phyloP scores from a whole-genome alignment of 2,329 filamentous ascomycete genomes.

The Coleophoma crateriformis region DNA sequence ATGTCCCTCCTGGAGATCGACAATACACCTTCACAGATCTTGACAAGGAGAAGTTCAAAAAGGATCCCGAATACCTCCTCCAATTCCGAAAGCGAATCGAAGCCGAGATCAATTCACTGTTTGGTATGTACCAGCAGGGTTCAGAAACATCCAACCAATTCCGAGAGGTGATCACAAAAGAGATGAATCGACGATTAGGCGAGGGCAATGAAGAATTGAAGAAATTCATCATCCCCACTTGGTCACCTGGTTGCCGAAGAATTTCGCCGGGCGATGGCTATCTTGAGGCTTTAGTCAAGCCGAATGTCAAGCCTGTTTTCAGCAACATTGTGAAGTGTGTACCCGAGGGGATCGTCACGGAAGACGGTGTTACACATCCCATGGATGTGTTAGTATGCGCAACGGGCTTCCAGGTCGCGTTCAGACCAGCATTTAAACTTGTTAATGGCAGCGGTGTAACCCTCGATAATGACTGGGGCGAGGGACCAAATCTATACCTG shows the following conservation, averaged over 20 bases:
- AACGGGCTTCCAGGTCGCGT: constrained; percentile 26
- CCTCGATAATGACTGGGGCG: constrained; percentile 14
- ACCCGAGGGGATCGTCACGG: constrained; percentile 36
- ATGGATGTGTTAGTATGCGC: constrained; percentile 31
- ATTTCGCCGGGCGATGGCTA: constrained; percentile 36
- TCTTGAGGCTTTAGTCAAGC: constrained; percentile 33
- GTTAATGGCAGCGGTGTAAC: constrained; percentile 19
- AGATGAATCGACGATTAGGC: constrained; percentile 36
- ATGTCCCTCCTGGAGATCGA: constrained; percentile 28
- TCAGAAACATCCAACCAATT: constrained; percentile 33
- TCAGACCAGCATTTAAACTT: constrained; percentile 21
- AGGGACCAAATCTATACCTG: constrained; percentile 14
- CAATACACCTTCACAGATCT: constrained; percentile 35
- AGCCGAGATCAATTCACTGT: constrained; percentile 34
- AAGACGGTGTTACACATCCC: constrained; percentile 27
- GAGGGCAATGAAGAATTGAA: constrained; percentile 35
- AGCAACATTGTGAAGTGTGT: constrained; percentile 28
- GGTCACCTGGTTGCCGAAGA: constrained; percentile 35
- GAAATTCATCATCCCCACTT: constrained; percentile 34
- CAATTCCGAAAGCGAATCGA: constrained; percentile 37
- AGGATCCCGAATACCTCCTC: constrained; percentile 34
- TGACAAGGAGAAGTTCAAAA: constrained; percentile 31
- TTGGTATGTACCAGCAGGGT: constrained; percentile 35
- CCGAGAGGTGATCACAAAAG: constrained; percentile 33
- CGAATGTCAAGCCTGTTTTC: constrained; percentile 37